Conservation (phyloP, 2,329 filamentous ascomycete species). For the Macrophomina tecta region DNA sequence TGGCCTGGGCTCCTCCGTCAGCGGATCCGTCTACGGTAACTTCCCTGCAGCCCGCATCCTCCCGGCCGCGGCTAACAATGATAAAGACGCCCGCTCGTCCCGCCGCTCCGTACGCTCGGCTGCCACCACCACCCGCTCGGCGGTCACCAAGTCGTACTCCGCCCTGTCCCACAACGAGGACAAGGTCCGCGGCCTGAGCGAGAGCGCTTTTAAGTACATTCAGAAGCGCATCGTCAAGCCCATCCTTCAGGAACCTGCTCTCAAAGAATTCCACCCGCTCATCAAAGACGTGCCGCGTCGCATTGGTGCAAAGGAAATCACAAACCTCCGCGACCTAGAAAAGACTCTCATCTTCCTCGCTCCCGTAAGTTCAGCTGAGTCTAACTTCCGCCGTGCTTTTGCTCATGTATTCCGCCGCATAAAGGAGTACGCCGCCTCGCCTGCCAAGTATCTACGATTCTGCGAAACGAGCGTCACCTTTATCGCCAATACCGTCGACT, state of each 20-base stretch:
- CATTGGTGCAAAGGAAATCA: constrained; percentile 83
- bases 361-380: constrained; percentile 74
- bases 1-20: constrained; percentile 83
- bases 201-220: constrained; percentile 76
- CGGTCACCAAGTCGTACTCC: constrained; percentile 54
- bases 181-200: constrained; percentile 67
- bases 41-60: constrained; percentile 30
- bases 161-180: constrained; percentile 43
- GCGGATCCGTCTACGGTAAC: constrained; percentile 57
- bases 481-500: constrained; percentile 86
- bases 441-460: constrained; percentile 82
- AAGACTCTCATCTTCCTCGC: constrained; percentile 91
- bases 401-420: constrained; percentile 64
- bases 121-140: constrained; percentile 43
- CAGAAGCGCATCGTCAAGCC: constrained; percentile 77
- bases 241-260: constrained; percentile 72
- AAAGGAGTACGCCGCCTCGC: constrained; percentile 76
- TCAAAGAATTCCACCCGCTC: constrained; percentile 82
- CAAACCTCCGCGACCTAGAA: constrained; percentile 90
- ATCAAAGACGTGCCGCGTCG: constrained; percentile 78
- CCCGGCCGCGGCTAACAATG: constrained; percentile 37
- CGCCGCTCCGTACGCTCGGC: constrained; percentile 47
- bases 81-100: constrained; percentile 43
- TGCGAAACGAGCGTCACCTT: constrained; percentile 89
- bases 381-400: constrained; percentile 65